Evolutionary conservation across 2,329 filamentous ascomycete genomes (phyloP).

Genomic region (Talaromyces marneffei): DNA sequence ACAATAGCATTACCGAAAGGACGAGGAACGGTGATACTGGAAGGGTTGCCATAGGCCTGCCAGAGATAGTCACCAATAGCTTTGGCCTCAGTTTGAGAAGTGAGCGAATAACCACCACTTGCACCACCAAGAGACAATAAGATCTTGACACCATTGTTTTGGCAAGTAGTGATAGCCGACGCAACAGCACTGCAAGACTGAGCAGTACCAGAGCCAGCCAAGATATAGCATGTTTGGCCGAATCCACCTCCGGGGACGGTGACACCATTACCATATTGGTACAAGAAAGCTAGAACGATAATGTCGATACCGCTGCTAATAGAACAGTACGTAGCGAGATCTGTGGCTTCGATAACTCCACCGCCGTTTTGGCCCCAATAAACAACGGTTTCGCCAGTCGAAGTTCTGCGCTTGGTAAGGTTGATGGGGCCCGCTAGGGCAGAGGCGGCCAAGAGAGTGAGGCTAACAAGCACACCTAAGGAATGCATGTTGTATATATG

Average conservation of each 20-base stretch:
- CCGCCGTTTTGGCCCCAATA: conserved; percentile 15
- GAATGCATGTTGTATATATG: conserved; percentile 3
- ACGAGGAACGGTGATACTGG: conserved; percentile 31
- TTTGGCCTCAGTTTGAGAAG: conserved; percentile 34
- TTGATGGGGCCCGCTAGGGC: conserved; percentile 5
- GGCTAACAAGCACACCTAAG: background rate
- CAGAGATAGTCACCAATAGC: conserved; percentile 38
- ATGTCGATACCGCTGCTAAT: conserved; percentile 38
- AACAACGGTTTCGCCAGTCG: conserved; percentile 5
- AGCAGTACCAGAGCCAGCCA: conserved; percentile 1
- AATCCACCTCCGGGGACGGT: conserved; percentile 8
- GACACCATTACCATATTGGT: conserved; percentile 28
- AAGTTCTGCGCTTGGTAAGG: conserved; percentile 2
- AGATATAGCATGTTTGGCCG: background rate
- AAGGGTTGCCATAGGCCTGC: conserved; percentile 42
- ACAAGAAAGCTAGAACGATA: conserved; percentile 43
- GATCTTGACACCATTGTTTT: conserved; percentile 40
- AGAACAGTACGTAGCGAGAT: conserved; percentile 31
- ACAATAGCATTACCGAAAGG: conserved; percentile 47
- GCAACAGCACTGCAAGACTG: conserved; percentile 35
- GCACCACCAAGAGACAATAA: conserved; percentile 45
- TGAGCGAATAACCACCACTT: conserved; percentile 30
- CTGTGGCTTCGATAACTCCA: conserved; percentile 10
- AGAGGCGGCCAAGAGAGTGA: conserved; percentile 7
- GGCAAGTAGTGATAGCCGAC: conserved; percentile 40